Conservation (phyloP, 345 rosid genomes). For the Murraya paniculata region DNA sequence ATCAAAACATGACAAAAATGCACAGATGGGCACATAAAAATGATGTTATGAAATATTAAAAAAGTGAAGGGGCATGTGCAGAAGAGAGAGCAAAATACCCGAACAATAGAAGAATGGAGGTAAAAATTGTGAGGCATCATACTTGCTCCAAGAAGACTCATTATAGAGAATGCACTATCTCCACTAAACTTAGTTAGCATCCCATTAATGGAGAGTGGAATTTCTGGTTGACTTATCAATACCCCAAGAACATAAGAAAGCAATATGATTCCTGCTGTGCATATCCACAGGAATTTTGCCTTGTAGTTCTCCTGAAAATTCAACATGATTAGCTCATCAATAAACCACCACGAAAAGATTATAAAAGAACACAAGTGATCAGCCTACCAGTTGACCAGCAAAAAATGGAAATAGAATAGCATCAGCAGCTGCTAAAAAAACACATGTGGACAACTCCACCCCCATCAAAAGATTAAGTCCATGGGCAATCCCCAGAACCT, state of each 20-base stretch:
- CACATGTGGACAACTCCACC: slow-evolving; percentile 73
- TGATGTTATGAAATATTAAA: background rate
- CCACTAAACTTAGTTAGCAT: slow-evolving; percentile 55
- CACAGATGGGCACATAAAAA: background rate
- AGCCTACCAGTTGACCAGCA: slow-evolving; percentile 63
- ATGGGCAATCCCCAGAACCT: slow-evolving; percentile 94
- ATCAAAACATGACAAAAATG: background rate
- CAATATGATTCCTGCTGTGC: slow-evolving; percentile 56
- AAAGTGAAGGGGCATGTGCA: background rate
- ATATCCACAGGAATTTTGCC: slow-evolving; percentile 52
- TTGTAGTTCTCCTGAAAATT: slow-evolving; percentile 59
- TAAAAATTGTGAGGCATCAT: slow-evolving; percentile 96
- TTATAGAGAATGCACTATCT: slow-evolving; percentile 73
- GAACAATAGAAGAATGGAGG: slow-evolving; percentile 83
- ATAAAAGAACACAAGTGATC: background rate
- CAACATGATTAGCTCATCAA: slow-evolving; percentile 18
- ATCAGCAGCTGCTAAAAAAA: slow-evolving; percentile 84
- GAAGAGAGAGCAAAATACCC: slow-evolving; percentile 42
- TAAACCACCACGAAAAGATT: background rate
- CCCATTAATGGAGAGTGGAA: slow-evolving; percentile 58
- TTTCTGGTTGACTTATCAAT: slow-evolving; percentile 74
- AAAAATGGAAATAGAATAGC: slow-evolving; percentile 81
- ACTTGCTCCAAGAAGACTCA: slow-evolving; percentile 99
- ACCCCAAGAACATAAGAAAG: slow-evolving; percentile 67
- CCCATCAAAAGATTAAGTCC: slow-evolving; percentile 87